Evolutionary conservation across 306 rosid species (phyloP).

Genomic region (Parietaria judaica): DNA sequence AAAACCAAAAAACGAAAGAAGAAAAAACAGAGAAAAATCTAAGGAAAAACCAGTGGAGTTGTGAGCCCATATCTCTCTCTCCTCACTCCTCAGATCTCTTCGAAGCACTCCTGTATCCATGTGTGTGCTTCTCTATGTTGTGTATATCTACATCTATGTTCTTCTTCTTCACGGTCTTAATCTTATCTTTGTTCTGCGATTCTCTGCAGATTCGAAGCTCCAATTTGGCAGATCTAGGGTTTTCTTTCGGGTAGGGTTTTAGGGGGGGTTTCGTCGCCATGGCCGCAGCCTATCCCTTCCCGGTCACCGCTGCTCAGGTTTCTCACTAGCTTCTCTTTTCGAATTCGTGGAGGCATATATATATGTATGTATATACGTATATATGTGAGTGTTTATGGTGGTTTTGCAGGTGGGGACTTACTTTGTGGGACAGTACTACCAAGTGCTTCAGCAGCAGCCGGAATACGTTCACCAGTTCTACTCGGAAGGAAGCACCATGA

Average conservation of each 20-base stretch:
- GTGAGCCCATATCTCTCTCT: constrained; percentile 20
- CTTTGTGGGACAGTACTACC: constrained; percentile 95
- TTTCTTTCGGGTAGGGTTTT: constrained; percentile 47
- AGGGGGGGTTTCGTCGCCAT: constrained; percentile 40
- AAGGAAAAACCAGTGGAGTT: constrained; percentile 23
- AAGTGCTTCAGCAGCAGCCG: constrained; percentile 85
- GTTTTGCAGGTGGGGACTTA: constrained; percentile 75
- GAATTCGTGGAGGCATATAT: too few species aligned
- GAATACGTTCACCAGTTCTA: constrained; percentile 83
- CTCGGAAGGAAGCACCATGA: constrained; percentile 87
- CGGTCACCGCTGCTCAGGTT: constrained; percentile 91
- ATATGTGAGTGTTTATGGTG: not conserved
- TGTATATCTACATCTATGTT: not conserved
- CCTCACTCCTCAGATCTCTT: constrained; percentile 22
- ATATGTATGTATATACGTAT: not conserved
- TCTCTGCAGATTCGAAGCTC: constrained; percentile 6
- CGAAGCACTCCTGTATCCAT: not conserved
- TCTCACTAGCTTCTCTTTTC: not conserved
- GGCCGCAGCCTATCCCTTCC: constrained; percentile 77
- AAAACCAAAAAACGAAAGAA: not conserved
- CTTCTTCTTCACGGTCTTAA: too few species aligned
- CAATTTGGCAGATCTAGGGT: constrained; percentile 38
- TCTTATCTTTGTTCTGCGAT: not conserved
- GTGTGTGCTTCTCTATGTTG: too few species aligned
- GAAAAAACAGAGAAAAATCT: constrained; percentile 8